Base-by-base conservation (phyloP, 2,329 filamentous ascomycete species). In the Clonostachys byssicola region DNA sequence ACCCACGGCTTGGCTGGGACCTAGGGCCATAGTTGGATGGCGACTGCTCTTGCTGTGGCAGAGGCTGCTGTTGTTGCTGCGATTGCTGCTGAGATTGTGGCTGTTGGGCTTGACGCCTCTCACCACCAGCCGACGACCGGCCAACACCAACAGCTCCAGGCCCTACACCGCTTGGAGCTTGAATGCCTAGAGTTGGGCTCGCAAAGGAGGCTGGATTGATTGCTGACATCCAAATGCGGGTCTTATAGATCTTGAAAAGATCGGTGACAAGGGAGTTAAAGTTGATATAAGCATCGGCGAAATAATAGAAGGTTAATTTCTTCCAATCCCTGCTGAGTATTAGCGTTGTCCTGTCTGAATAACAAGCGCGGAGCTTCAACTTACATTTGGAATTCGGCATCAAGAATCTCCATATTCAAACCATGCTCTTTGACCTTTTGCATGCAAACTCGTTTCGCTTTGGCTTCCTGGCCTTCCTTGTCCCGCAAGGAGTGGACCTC, bases 211-310 rank as follows among this genome's bases (percentile, higher is more conserved):
- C 94, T 8, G 94, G 94, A 63, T 99, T 99, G 66, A 99, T 95
- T 5, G 94, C 94, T 5, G 92, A 97, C 89, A 99, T 96, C 94
- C 94, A 99, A 59, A 99, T 99, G 57, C 95, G 84, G 18, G 92
- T 96, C 74, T 99, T 99, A 78, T 97, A 99, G 52, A 97, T 92
- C 70, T 97, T 97, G 80, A 97, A 99, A 12, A 99, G 77, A 63
- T 99, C 94, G 0, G 92, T 96, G 46, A 99, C 94, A 14, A 99
- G 81, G 3, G 90, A 89, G 65, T 99, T 99, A 78, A 99, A 99
- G 71, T 97, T 97, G 75, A 99, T 96, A 65, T 99, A 99, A 1
- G 90, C 85, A 61, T 96, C 92, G 46, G 94, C 92, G 64, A 96
- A 99, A 70, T 97, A 99, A 73, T 96, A 99, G 69, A 97, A 97